Conservation (phyloP, 225 moss, liverwort and hornwort genomes). For the Lunularia cruciata region DNA sequence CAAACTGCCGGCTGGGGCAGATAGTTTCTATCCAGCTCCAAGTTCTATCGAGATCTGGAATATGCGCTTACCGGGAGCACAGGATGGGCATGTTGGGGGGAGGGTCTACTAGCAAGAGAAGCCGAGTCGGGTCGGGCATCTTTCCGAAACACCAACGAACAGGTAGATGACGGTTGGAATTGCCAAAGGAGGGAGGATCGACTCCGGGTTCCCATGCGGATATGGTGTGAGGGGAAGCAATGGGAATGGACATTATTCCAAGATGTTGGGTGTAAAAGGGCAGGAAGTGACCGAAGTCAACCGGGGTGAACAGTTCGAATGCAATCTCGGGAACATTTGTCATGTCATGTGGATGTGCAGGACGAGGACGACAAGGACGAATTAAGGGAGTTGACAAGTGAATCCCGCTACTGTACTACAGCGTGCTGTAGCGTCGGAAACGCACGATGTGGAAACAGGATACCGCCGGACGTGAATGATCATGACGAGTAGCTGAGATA, state of each 20-base stretch:
- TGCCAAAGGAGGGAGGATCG: neutral
- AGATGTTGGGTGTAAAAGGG: neutral
- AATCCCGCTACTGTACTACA: neutral
- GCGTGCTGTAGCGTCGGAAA: neutral
- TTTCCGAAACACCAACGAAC: neutral
- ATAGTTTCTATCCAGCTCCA: too few species aligned
- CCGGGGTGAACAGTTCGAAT: constrained; percentile 9
- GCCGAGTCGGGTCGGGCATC: neutral
- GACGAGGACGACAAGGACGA: neutral
- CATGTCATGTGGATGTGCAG: constrained; percentile 3
- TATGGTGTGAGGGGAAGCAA: neutral
- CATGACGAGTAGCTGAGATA: constrained; percentile 1
- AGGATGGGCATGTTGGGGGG: too few species aligned
- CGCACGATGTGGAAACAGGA: constrained; percentile 18
- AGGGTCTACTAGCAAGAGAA: too few species aligned
- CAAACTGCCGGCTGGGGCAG: too few species aligned
- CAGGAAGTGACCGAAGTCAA: constrained; percentile 8
- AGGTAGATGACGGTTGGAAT: constrained; percentile 12
- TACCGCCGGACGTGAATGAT: constrained; percentile 13
- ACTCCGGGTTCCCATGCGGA: constrained; percentile 8
- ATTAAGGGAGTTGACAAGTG: constrained; percentile 4
- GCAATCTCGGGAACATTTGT: neutral
- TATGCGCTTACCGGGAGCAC: too few species aligned
- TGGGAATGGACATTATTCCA: neutral
- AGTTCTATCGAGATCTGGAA: too few species aligned